These are phyloP conservation scores for Pezicula rhizophila DNA, from an alignment of 2,329 filamentous ascomycete species.

Conservation along the genomic window DNA sequence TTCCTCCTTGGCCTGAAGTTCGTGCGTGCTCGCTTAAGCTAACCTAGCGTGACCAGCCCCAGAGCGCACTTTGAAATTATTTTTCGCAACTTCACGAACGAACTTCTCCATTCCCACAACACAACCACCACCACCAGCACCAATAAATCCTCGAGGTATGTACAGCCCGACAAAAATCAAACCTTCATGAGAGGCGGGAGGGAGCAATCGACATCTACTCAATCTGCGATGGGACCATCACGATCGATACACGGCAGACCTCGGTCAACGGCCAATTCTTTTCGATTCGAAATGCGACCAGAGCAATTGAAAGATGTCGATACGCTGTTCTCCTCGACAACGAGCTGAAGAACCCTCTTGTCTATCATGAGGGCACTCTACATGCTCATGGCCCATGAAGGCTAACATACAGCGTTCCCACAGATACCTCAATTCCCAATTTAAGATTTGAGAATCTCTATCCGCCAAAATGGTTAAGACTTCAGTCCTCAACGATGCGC, in stretches of 20 bases:
- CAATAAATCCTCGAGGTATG: conserved; percentile 24
- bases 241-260: too few species aligned
- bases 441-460: conserved; percentile 76
- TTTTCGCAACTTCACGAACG: conserved; percentile 4
- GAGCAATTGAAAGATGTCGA: conserved; percentile 34
- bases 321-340: conserved; percentile 59
- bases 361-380: conserved; percentile 59
- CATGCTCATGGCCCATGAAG: conserved; percentile 56
- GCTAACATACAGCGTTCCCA: conserved; percentile 47
- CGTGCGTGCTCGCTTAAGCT: not conserved
- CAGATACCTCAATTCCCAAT: conserved; percentile 61
- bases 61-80: not conserved
- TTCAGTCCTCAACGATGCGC: conserved; percentile 98
- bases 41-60: not conserved
- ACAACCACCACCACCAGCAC: conserved; percentile 8
- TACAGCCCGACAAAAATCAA: conserved; percentile 13
- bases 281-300: conserved; percentile 7
- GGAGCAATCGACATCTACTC: conserved; percentile 49
- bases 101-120: conserved; percentile 2
- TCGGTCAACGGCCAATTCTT: conserved; percentile 4
- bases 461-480: conserved; percentile 96
- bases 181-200: conserved; percentile 30
- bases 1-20: too few species aligned
- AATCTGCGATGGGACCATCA: conserved; percentile 16
- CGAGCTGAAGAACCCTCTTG: conserved; percentile 65